Base-by-base conservation (phyloP, 805 yeast species). In the Metschnikowia arizonensis region DNA sequence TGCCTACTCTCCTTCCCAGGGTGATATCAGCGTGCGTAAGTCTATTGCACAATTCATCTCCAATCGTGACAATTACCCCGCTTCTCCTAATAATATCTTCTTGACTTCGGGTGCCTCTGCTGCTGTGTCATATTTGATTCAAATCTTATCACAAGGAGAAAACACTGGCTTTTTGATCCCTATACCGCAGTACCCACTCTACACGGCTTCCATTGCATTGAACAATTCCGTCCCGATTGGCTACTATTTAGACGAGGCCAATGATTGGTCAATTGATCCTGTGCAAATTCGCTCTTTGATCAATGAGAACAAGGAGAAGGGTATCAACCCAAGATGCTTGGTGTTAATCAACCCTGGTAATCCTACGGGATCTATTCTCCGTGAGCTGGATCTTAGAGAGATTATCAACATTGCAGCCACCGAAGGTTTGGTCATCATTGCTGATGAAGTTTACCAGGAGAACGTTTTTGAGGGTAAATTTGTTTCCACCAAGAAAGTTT, bases 331-430 rank as follows among this genome's bases (percentile, higher is more conserved):
- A 51, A 80, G 87, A 57, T 83, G 91, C 48, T 69, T 95, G 44
- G 98, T 91, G 2, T 87, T 93, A 12, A 93, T 93, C 60, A 93
- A 93, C 69, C 99, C 99, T 1, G 98, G 99, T 47, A 93, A 93
- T 67, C 99, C 99, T 52, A 93, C 99, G 0, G 99, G 99, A 34
- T 78, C 96, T 1, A 81, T 89, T 44, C 72, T 93, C 47, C 64
- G 77, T 8, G 73, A 72, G 41, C 77, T 76, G 4, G 81, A 83
- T 50, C 88, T 93, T 59, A 79, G 73, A 33, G 83, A 82, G 34
- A 76, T 93, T 44, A 72, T 93, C 47, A 73, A 77, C 31, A 77
- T 91, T 46, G 96, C 97, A 26, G 95, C 96, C 14, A 82, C 83
- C 60, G 69, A 88, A 54, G 89, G 95, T 34, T 64, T 93, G 12